Conservation (phyloP, 2,329 filamentous ascomycete genomes). For the Arthrinium phaeospermum region DNA sequence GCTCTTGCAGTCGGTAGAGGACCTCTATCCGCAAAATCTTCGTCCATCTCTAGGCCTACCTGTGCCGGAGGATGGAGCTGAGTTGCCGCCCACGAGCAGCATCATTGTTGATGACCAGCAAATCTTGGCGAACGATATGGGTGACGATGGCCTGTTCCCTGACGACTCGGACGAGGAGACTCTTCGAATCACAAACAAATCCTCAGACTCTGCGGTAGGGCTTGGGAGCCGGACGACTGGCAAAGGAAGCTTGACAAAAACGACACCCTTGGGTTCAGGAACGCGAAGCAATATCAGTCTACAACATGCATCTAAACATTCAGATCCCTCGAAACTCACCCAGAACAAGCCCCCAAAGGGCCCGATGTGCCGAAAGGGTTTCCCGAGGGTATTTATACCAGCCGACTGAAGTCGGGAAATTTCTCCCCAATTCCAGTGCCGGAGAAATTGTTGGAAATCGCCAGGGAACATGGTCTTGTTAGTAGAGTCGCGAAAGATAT, state of each 20-base stretch:
- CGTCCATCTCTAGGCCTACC: slow-evolving; percentile 49
- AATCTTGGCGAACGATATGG: slow-evolving; percentile 52
- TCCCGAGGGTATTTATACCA: slow-evolving; percentile 47
- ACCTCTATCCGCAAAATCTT: slow-evolving; percentile 77
- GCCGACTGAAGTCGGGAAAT: slow-evolving; percentile 46
- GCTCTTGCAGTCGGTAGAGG: slow-evolving; percentile 81
- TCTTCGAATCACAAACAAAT: slow-evolving; percentile 15
- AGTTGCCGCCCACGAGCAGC: slow-evolving; percentile 43
- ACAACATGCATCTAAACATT: background rate
- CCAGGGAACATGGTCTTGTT: slow-evolving; percentile 46
- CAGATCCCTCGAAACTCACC: background rate
- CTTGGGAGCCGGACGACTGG: background rate
- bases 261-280: slow-evolving; percentile 2
- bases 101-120: slow-evolving; percentile 70
- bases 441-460: slow-evolving; percentile 46
- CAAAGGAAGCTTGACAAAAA: background rate
- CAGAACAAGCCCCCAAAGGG: background rate
- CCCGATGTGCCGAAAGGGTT: slow-evolving; percentile 24
- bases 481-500: slow-evolving; percentile 37
- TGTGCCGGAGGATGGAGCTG: slow-evolving; percentile 35
- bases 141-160: slow-evolving; percentile 53
- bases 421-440: slow-evolving; percentile 46
- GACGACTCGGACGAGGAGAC: slow-evolving; percentile 61
- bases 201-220: background rate
- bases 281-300: background rate